Percentiles rank a stretch among this genome's conserved stretches.
Conservation (phyloP, 768 basidiomycete genomes). For the Lactarius hatsudake region DNA sequence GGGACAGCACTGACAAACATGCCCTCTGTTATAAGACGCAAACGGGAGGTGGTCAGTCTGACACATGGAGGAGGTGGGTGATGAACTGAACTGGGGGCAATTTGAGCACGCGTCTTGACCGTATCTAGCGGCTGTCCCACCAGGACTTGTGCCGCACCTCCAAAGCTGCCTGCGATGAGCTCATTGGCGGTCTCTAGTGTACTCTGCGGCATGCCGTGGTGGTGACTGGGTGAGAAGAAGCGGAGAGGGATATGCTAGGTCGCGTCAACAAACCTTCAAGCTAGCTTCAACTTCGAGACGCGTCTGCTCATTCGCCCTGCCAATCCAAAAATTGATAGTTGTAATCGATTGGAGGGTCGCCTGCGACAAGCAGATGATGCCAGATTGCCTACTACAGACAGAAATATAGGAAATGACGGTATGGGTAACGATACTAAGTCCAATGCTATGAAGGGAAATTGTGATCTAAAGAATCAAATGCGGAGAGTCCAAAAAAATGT, state of each 20-base stretch:
- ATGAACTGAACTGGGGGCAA: constrained; percentile 66
- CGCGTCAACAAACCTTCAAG: no score
- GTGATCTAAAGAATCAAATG: constrained; percentile 18
- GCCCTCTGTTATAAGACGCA: constrained; percentile 47
- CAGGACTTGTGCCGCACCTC: constrained; percentile 91
- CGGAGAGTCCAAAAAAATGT: constrained; percentile 18
- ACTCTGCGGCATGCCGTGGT: constrained; percentile 15
- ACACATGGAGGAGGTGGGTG: constrained; percentile 6
- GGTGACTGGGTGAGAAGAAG: neutral
- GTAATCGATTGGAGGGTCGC: constrained; percentile 9
- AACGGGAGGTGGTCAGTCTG: constrained; percentile 9
- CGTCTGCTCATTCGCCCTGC: neutral
- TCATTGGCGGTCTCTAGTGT: constrained; percentile 66
- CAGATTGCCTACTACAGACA: constrained; percentile 25
- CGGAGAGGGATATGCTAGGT: neutral
- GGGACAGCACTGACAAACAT: constrained; percentile 73
- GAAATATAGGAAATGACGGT: constrained; percentile 20
- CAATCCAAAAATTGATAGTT: neutral
- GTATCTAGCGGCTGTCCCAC: constrained; percentile 93
- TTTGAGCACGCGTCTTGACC: constrained; percentile 84
- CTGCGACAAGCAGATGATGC: constrained; percentile 23
- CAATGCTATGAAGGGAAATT: constrained; percentile 18
- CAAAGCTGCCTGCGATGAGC: constrained; percentile 84
- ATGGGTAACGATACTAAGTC: constrained; percentile 24
- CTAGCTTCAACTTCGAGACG: no score